These are phyloP conservation scores for Trichosporon coremiiforme DNA, from an alignment of 1,284 basidiomycete species.

Conservation along the genomic window DNA sequence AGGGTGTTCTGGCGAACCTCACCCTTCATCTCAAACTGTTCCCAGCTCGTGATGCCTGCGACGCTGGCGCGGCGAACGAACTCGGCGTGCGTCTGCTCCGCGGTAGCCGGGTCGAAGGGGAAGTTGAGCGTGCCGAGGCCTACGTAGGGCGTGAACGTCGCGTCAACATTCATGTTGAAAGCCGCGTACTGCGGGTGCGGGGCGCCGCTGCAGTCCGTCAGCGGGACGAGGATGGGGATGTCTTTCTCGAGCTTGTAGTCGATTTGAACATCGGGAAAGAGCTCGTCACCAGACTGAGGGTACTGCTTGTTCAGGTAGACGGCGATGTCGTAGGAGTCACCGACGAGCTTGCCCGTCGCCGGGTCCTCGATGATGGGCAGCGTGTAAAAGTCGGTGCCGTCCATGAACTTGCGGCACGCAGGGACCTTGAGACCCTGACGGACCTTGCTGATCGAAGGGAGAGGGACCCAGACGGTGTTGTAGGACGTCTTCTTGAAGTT, in stretches of 20 bases:
- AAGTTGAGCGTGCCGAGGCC: slow-evolving; percentile 3
- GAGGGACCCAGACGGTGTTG: slow-evolving; percentile 1
- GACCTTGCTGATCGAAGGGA: slow-evolving; percentile 1
- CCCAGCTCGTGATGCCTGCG: slow-evolving; percentile 2
- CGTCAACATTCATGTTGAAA: slow-evolving; percentile 16
- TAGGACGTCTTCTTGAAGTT: slow-evolving; percentile 5
- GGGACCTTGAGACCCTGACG: slow-evolving; percentile 1
- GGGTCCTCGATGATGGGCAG: slow-evolving; percentile 12
- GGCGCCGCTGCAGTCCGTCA: not conserved
- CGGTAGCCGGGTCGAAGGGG: slow-evolving; percentile 2
- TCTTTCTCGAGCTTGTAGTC: not conserved
- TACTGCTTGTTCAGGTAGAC: not conserved
- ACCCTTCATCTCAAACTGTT: slow-evolving; percentile 3
- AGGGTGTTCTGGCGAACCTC: not conserved
- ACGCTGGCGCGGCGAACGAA: slow-evolving; percentile 16
- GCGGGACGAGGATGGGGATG: not conserved
- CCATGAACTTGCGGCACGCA: not conserved
- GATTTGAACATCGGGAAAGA: not conserved
- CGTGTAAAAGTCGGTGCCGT: slow-evolving; percentile 7
- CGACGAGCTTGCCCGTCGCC: not conserved
- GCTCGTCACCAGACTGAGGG: not conserved
- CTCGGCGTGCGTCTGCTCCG: not conserved
- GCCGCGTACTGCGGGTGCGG: not conserved
- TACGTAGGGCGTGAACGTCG: not conserved
- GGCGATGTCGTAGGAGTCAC: slow-evolving; percentile 11